phyloP scores from a whole-genome alignment of 441 rosid genomes.

The Capsella rubella region DNA sequence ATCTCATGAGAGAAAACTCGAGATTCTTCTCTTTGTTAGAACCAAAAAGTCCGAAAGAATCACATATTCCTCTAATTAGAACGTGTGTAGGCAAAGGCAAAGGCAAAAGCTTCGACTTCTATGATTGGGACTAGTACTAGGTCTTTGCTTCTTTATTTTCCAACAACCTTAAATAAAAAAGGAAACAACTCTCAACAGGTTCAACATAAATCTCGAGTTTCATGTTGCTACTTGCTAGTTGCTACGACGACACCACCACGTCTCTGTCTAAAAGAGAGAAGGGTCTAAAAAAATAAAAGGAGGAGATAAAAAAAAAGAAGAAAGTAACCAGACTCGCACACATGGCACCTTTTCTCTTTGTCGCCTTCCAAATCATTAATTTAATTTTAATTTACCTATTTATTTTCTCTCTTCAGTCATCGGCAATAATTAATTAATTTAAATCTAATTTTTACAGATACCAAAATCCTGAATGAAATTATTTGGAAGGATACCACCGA shows the following conservation, averaged over 20 bases:
- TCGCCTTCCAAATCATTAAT: conserved; percentile 55
- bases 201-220: too few species aligned
- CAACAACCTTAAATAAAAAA: too few species aligned
- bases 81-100: too few species aligned
- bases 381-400: background rate
- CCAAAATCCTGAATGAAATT: conserved; percentile 22
- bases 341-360: conserved; percentile 54
- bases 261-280: conserved; percentile 35
- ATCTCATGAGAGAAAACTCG: background rate
- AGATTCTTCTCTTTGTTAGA: too few species aligned
- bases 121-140: too few species aligned
- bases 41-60: too few species aligned
- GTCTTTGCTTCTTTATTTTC: too few species aligned
- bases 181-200: too few species aligned
- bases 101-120: too few species aligned
- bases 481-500: background rate
- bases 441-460: conserved; percentile 10
- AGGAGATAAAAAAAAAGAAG: background rate
- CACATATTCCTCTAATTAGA: too few species aligned
- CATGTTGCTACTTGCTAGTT: too few species aligned
- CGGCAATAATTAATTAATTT: conserved; percentile 9
- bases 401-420: conserved; percentile 1
- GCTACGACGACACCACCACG: conserved; percentile 21
- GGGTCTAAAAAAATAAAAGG: background rate
- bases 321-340: background rate